Evolutionary conservation across 495 filamentous ascomycete species (phyloP), one percentile per base, ranked within the genome.

Genomic region (Talaromyces trachyspermus): DNA sequence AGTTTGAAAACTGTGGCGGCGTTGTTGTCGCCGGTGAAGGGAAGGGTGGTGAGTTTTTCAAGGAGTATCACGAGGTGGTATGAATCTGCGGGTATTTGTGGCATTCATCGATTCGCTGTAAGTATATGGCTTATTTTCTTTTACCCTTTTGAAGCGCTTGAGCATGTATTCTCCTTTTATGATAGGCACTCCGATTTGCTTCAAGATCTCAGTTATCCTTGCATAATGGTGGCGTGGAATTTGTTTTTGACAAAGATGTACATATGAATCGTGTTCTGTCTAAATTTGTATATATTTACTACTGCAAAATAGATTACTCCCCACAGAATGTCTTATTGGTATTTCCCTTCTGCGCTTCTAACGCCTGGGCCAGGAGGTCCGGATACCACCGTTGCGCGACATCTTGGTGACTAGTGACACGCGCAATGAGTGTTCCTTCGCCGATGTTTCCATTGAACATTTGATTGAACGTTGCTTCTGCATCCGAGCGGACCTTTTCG

Each of bases 361-460:
- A 45, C 0, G 66, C 63, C 46, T 52, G 53, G 5, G 54, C 62
- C 35, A 88, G 60, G 17, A 87, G 68, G 23, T 87, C 80, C 0
- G 83, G 84, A 64, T 86, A 89, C 83, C 86, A 91, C 61, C 81
- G 62, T 64, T 87, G 78, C 1, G 85, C 89, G 2, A 95, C 89
- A 64, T 95, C 89, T 9, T 85, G 86, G 64, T 96, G 90, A 48
- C 83, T 87, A 66, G 88, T 95, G 38, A 95, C 72, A 17, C 90
- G 70, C 56, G 91, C 91, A 61, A 85, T 76, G 46, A 89, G 62
- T 27, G 85, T 95, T 5, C 87, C 89, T 65, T 95, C 84, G 1
- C 90, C 89, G 5, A 92, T 63, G 51, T 80, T 83, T 24, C 68
- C 75, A 46, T 61, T 52, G 39, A 69, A 69, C 49, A 66, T 64